Percentiles rank a stretch among this genome's conserved stretches.
These are phyloP conservation scores for Zygosaccharomyces bailii DNA, from an alignment of 805 yeast genomes.

Conservation along the genomic window DNA sequence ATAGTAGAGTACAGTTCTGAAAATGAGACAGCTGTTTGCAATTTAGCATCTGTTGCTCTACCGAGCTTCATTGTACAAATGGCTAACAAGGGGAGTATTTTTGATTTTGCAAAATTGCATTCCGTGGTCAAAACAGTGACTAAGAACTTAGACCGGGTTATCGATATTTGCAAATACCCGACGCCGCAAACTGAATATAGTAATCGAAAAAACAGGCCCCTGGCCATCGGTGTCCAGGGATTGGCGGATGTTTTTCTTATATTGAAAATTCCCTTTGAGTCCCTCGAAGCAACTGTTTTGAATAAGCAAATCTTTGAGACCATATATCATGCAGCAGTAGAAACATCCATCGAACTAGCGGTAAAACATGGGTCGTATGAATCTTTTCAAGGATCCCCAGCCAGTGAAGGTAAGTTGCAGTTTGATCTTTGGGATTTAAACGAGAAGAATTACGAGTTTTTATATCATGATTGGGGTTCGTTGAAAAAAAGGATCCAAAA, in stretches of 20 bases:
- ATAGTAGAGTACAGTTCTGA: slow-evolving; percentile 85
- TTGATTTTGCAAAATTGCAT: slow-evolving; percentile 72
- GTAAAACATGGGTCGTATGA: slow-evolving; percentile 61
- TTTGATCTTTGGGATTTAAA: slow-evolving; percentile 73
- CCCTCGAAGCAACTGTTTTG: slow-evolving; percentile 68
- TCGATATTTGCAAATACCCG: slow-evolving; percentile 83
- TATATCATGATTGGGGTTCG: slow-evolving; percentile 74
- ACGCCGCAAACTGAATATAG: slow-evolving; percentile 67
- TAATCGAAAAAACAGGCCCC: slow-evolving; percentile 78
- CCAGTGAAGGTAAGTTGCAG: slow-evolving; percentile 78
- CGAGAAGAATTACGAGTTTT: slow-evolving; percentile 44
- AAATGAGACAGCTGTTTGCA: slow-evolving; percentile 91
- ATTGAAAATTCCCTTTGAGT: slow-evolving; percentile 82
- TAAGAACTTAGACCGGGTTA: slow-evolving; percentile 72
- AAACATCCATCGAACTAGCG: slow-evolving; percentile 81
- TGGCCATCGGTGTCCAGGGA: slow-evolving; percentile 95
- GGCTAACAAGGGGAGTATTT: slow-evolving; percentile 43
- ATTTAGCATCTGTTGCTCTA: slow-evolving; percentile 82
- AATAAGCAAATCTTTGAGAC: slow-evolving; percentile 91
- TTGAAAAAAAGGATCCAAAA: slow-evolving; percentile 53
- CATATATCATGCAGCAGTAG: slow-evolving; percentile 89
- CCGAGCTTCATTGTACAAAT: slow-evolving; percentile 63
- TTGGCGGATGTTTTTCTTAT: slow-evolving; percentile 84
- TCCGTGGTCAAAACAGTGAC: slow-evolving; percentile 70
- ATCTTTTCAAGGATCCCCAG: slow-evolving; percentile 79